A percentile compares a stretch with the other conserved stretches of the same genome.
Evolutionary conservation across 73 alveolate genomes (phyloP).

Genomic region (Tetrahymena elliotti): DNA sequence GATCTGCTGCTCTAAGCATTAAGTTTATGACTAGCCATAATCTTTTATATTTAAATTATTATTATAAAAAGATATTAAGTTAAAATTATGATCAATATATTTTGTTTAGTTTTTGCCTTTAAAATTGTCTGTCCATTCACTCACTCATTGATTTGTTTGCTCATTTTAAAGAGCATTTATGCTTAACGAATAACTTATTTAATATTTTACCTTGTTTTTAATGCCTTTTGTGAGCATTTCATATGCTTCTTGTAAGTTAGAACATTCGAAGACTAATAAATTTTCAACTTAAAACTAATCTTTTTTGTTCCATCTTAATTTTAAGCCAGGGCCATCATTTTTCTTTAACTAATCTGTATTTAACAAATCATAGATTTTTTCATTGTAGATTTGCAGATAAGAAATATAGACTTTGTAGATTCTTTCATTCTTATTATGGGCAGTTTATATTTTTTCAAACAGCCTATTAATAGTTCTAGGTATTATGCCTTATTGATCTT

Average conservation of each 20-base stretch:
- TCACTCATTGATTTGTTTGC: too few species aligned
- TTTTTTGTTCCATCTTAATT: slow-evolving; percentile 68
- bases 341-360: slow-evolving; percentile 13
- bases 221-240: slow-evolving; percentile 67
- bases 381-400: slow-evolving; percentile 73
- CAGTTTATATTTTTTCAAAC: slow-evolving; percentile 29
- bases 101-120: too few species aligned
- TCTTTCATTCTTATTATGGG: not conserved
- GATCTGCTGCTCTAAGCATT: slow-evolving; percentile 86
- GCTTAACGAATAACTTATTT: not conserved
- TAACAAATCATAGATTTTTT: slow-evolving; percentile 74
- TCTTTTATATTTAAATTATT: not conserved
- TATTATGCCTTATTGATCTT: slow-evolving; percentile 3
- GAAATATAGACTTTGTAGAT: slow-evolving; percentile 54
- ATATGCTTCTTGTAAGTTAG: slow-evolving; percentile 60
- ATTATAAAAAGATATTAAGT: not conserved
- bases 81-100: too few species aligned
- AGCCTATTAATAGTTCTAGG: slow-evolving; percentile 12
- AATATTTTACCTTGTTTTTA: slow-evolving; percentile 69
- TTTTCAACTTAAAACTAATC: slow-evolving; percentile 73
- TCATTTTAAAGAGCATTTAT: not conserved
- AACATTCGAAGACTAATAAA: slow-evolving; percentile 58
- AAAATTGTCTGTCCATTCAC: too few species aligned
- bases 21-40: slow-evolving; percentile 79
- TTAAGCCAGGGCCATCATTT: slow-evolving; percentile 35